Evolutionary conservation across 768 basidiomycete genomes (phyloP).

Genomic region (Tremella yokohamensis): DNA sequence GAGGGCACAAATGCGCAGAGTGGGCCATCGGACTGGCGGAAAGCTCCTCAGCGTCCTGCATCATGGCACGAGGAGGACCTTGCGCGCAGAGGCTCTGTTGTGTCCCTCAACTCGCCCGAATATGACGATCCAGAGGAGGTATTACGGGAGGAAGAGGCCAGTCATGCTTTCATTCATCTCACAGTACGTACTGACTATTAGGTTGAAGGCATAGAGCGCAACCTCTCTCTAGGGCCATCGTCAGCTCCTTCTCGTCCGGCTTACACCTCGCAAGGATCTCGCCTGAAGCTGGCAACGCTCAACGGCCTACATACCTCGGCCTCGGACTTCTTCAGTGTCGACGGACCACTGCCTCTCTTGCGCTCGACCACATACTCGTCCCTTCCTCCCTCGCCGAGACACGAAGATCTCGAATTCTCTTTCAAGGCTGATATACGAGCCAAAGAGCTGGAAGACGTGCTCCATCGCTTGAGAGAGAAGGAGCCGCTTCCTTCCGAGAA

Average conservation of each 20-base stretch:
- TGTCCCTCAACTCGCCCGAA: constrained; percentile 2
- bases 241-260: too few species aligned
- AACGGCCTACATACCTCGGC: constrained; percentile 16
- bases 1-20: background rate
- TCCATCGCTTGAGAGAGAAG: constrained; percentile 10
- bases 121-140: constrained; percentile 12
- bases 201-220: too few species aligned
- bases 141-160: constrained; percentile 16
- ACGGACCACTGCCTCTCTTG: constrained; percentile 7
- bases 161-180: background rate
- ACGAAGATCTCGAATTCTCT: constrained; percentile 17
- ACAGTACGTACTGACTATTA: too few species aligned
- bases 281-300: background rate
- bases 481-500: background rate
- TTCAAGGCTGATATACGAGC: background rate
- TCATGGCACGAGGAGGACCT: background rate
- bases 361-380: constrained; percentile 39
- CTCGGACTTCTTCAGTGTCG: constrained; percentile 25
- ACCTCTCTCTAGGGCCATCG: too few species aligned
- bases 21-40: constrained; percentile 1
- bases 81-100: background rate
- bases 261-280: background rate
- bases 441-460: constrained; percentile 20
- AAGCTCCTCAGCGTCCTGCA: background rate
- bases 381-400: constrained; percentile 38